Conservation (phyloP, 371 early-diverging fungal genomes). For the Syncephalis plumigaleata region DNA sequence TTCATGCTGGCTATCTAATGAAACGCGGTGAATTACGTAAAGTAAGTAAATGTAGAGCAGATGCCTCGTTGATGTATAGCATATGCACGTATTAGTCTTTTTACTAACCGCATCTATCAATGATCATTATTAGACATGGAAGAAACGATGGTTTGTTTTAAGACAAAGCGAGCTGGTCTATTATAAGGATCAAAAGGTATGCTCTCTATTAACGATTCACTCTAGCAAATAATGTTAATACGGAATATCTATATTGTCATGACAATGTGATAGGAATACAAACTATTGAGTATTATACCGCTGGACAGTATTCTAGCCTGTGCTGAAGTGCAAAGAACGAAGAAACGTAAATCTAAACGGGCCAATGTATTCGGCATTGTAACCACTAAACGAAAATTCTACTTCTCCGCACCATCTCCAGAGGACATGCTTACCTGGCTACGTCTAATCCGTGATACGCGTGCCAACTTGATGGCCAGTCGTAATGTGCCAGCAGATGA, state of each 20-base stretch:
- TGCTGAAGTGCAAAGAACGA: not conserved
- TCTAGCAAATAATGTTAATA: constrained; percentile 4
- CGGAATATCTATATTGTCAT: not conserved
- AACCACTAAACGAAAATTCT: not conserved
- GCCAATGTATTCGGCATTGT: constrained; percentile 1
- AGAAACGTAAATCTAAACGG: not conserved
- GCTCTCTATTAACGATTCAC: no score
- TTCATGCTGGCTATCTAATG: no score
- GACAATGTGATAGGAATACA: no score
- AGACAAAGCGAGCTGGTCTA: constrained; percentile 47
- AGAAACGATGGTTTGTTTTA: constrained; percentile 68
- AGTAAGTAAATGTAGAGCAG: no score
- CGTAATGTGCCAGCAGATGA: no score
- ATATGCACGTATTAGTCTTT: no score
- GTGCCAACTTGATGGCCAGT: no score
- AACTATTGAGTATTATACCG: no score
- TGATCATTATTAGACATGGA: constrained; percentile 43
- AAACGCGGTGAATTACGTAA: no score
- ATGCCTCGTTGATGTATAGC: not conserved
- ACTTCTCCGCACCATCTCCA: not conserved
- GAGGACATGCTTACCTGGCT: no score
- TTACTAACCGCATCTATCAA: not conserved
- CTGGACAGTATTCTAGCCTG: not conserved
- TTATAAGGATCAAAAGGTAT: constrained; percentile 54
- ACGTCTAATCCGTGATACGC: no score